Evolutionary conservation across 2,329 filamentous ascomycete genomes (phyloP), one percentile per base, ranked within the genome.

Genomic region (Xylariaceae sp.): DNA sequence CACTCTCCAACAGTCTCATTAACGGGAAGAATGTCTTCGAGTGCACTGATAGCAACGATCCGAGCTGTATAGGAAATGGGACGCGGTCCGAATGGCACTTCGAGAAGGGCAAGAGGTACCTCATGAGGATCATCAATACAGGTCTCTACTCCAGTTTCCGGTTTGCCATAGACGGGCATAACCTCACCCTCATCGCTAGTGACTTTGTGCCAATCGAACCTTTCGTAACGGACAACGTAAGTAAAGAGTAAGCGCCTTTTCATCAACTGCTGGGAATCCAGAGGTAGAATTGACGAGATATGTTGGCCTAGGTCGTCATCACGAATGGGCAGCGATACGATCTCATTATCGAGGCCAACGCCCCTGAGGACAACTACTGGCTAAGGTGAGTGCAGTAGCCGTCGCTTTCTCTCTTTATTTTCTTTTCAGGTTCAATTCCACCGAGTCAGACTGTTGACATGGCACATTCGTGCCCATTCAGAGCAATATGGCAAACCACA

Each of bases 131-230:
- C 7, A 69, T 81, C 54, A 80, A 80, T 59, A 70, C 67, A 2
- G 72, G 71, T 26, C 61, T 72, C 16, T 73, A 77, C 20, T 71
- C 66, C 0, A 69, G 71, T 54, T 72, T 74, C 62, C 71, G 75
- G 50, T 81, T 81, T 62, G 74, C 70, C 29, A 79, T 82, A 52
- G 79, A 82, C 64, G 75, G 78, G 29, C 84, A 87, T 66, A 74
- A 61, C 1, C 67, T 87, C 56, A 79, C 73, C 0, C 81, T 87
- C 37, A 81, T 87, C 37, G 74, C 77, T 0, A 74, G 69, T 14
- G 84, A 85, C 54, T 71, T 85, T 5, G 80, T 86, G 0, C 81
- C 82, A 2, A 75, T 86, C 18, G 60, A 74, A 21, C 83, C 83
- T 0, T 86, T 81, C 54, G 68, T 68, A 0, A 77, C 81, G 0